Evolutionary conservation across 306 rosid species (phyloP), one percentile per base, ranked within the genome.

Genomic region (Begonia loranthoides): DNA sequence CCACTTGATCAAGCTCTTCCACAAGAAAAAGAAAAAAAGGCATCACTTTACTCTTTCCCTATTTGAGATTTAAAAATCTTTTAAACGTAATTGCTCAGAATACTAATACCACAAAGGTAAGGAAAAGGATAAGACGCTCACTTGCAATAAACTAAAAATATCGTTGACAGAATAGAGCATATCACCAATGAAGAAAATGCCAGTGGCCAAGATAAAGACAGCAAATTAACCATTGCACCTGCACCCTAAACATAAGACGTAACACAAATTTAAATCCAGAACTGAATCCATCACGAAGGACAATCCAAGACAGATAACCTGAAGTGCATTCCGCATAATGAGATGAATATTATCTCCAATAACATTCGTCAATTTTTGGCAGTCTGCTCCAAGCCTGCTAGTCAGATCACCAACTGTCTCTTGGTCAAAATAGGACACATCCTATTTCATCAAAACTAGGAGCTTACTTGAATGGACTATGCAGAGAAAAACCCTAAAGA

Each of bases 361-460:
- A 48, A 79, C 69, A 66, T 65, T 48, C 36, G 93, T 76, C 61
- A 87, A 58, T 49, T 45, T 71, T 67, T 82, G 89, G 61, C 95
- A 79, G 69, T 87, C 95, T 62, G 86, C 76, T 53, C 83, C 74
- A 22, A 82, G 87, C 77, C 87, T 79, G 70, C 93, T 82, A 15
- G 93, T 87, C 75, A 87, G 71, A 70, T 70, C 70, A 62, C 95
- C 93, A 46, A 87, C 83, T 54, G 75, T 62, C 65, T 75, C 83
- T 70, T 74, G 70, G 60, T 82, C 93, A 62, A 74, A 86, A 73
- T 79, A 84, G 5, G 60, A 56, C 16, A 56, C 45, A 56, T 56
- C 60, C 60, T 56, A 13, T 49, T 41, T 19, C 49, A 56, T 2
- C 36, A 43, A 16, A 21, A 43, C 47, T 11, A 4, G 2, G 10